Base-by-base conservation (phyloP, 768 basidiomycete species). In the Suillus subluteus region DNA sequence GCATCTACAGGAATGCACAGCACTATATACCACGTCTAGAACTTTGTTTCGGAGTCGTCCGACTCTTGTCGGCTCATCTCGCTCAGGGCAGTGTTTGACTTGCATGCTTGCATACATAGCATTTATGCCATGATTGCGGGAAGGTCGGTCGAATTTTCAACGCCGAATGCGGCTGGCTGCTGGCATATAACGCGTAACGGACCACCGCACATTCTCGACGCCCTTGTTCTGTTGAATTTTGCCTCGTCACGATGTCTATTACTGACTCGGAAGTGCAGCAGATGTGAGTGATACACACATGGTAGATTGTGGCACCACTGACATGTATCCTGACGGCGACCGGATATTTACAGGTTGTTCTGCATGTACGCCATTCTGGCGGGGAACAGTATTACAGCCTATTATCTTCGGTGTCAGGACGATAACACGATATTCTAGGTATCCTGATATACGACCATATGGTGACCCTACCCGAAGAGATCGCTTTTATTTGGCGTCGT, bases 401-500 rank as follows among this genome's bases (percentile, higher is more conserved):
- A 30, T 56, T 44, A 3, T 16, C 26, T 3, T 26, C 18, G n/a
- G 16, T 41, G 26, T 38, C 37, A 2, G 12, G n/a, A 58, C 37
- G 23, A 12, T 59, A 32, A 37, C 48, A 32, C 32, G 1, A 18
- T 43, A 18, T 18, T 26, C 21, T 65, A 79, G 78, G 68, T 18
- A 35, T 78, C 0, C 62, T 78, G 38, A 71, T 73, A 52, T 79
- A 78, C 68, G 77, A 79, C 71, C 72, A 72, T 62, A 5, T 73
- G 38, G 56, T 78, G 59, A 79, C 78, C 6, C 68, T 78, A 30
- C 66, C 69, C n/a, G 71, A 72, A 23, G 86, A 87, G 69, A 71
- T 84, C 44, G 70, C 75, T 18, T 78, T 79, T 62, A 70, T 87
- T 6, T 87, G 86, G 86, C 73, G 73, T 62, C 75, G 78, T 55